phyloP scores from a whole-genome alignment of 441 rosid genomes.

The Arabidopsis hybrid region DNA sequence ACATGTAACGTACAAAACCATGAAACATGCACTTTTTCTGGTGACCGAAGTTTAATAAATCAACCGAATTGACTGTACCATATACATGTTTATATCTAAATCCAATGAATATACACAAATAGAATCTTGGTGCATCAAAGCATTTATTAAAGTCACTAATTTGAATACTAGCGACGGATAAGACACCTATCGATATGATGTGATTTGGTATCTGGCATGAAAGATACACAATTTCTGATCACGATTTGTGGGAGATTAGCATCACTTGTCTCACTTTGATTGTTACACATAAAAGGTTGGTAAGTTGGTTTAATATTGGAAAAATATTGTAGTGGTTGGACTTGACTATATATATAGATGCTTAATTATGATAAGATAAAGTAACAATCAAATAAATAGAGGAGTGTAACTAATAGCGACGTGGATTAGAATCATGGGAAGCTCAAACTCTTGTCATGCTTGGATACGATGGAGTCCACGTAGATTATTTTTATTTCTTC shows the following conservation, averaged over 20 bases:
- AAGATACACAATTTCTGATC: neutral
- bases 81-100: neutral
- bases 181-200: neutral
- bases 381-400: neutral
- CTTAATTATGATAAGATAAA: constrained; percentile 18
- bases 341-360: constrained; percentile 22
- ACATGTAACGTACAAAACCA: constrained; percentile 18
- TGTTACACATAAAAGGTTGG: constrained; percentile 14
- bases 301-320: constrained; percentile 12
- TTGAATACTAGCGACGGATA: neutral
- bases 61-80: neutral
- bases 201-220: neutral
- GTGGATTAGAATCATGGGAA: constrained; percentile 17
- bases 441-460: constrained; percentile 28
- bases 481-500: neutral
- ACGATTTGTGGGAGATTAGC: neutral
- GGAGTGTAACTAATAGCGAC: constrained; percentile 9
- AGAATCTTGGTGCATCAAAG: neutral
- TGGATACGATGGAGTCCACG: constrained; percentile 18
- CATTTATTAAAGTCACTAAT: neutral
- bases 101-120: neutral
- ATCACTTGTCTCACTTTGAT: neutral
- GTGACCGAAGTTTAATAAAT: neutral
- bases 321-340: neutral
- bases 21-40: constrained; percentile 16